phyloP scores from a whole-genome alignment of 768 basidiomycete genomes.

The Cubamyces sp. region DNA sequence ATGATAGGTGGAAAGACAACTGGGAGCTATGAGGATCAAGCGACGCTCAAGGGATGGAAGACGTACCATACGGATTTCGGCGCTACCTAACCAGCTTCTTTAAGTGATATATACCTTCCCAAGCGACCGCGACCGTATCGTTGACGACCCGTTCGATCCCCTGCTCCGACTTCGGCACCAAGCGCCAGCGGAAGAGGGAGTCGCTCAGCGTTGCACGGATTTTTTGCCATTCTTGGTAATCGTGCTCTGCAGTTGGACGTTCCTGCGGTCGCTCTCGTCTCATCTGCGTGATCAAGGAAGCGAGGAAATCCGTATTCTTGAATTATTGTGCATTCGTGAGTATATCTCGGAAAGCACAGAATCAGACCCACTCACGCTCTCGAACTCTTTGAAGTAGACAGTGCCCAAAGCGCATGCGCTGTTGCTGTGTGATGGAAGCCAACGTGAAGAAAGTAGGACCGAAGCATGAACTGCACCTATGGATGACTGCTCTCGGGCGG shows the following conservation, averaged over 20 bases:
- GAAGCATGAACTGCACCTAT: too few species aligned
- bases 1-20: too few species aligned
- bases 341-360: too few species aligned
- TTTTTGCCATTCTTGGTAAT: background rate
- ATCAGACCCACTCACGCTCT: constrained; percentile 9
- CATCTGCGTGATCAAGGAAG: constrained; percentile 18
- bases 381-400: constrained; percentile 27
- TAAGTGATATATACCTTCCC: constrained; percentile 18
- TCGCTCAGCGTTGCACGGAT: constrained; percentile 2
- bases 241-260: constrained; percentile 12
- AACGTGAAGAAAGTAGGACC: too few species aligned
- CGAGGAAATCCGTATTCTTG: constrained; percentile 14
- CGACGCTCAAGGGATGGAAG: too few species aligned
- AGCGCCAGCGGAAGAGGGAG: constrained; percentile 14
- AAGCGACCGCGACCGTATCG: constrained; percentile 25
- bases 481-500: too few species aligned
- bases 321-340: constrained; percentile 8
- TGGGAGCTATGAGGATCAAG: too few species aligned
- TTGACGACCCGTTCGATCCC: constrained; percentile 23
- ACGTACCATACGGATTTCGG: too few species aligned
- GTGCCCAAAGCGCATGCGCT: too few species aligned
- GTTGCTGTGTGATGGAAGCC: too few species aligned
- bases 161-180: constrained; percentile 13
- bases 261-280: constrained; percentile 6
- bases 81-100: background rate